Evolutionary conservation across 805 yeast genomes (phyloP).

Genomic region (Tetrapisispora namnaoensis): DNA sequence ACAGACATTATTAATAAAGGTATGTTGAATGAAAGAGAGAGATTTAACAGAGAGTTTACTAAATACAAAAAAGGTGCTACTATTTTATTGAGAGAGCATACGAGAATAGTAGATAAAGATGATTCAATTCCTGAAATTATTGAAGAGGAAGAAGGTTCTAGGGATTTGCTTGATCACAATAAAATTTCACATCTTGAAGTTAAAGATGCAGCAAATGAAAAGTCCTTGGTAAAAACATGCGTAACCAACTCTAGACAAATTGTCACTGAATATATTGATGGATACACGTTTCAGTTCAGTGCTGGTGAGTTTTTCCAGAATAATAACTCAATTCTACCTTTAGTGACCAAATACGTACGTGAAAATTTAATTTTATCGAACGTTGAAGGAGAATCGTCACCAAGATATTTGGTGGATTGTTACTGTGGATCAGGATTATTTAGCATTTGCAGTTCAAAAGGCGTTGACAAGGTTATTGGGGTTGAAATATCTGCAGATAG

Average conservation of each 20-base stretch:
- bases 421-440: constrained; percentile 95
- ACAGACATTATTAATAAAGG: constrained; percentile 71
- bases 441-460: constrained; percentile 72
- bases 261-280: constrained; percentile 67
- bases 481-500: constrained; percentile 91
- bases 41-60: constrained; percentile 38
- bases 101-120: constrained; percentile 31
- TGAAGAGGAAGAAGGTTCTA: constrained; percentile 38
- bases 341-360: constrained; percentile 72
- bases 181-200: constrained; percentile 32
- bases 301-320: constrained; percentile 97
- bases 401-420: constrained; percentile 77
- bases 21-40: constrained; percentile 54
- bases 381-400: constrained; percentile 30
- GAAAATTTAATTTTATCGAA: constrained; percentile 48
- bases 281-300: constrained; percentile 71
- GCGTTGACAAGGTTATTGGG: constrained; percentile 80
- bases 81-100: constrained; percentile 70
- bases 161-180: constrained; percentile 26
- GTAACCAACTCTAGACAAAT: constrained; percentile 70
- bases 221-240: constrained; percentile 50
- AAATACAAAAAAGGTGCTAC: constrained; percentile 75
- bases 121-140: constrained; percentile 28
- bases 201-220: constrained; percentile 21
- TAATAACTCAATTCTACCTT: constrained; percentile 82